Conservation (phyloP, 2,329 filamentous ascomycete species). For the Aureobasidium namibiae region DNA sequence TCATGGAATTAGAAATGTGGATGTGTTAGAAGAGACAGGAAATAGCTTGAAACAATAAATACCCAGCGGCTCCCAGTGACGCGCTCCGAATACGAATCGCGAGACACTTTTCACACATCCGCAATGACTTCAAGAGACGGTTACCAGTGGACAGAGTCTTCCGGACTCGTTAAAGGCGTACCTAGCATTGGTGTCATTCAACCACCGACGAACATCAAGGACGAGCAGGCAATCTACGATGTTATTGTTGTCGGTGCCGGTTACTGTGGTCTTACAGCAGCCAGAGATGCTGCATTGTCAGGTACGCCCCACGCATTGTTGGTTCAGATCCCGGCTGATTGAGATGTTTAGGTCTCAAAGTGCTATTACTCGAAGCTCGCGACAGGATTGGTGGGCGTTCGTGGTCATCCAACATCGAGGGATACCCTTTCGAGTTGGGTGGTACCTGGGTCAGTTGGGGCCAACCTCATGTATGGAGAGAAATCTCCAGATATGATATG, state of each 20-base stretch:
- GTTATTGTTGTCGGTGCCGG: conserved; percentile 36
- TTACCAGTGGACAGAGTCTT: conserved; percentile 4
- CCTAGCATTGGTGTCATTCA: conserved; percentile 8
- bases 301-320: not conserved
- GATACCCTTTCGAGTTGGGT: conserved; percentile 41
- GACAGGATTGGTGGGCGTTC: conserved; percentile 43
- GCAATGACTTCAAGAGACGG: conserved; percentile 5
- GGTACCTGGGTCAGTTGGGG: conserved; percentile 43
- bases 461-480: conserved; percentile 23
- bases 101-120: not conserved
- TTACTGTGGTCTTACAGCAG: conserved; percentile 26
- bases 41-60: not conserved
- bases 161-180: not conserved
- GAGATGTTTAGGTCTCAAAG: conserved; percentile 26
- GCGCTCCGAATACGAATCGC: not conserved
- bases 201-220: not conserved
- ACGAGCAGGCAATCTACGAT: conserved; percentile 19
- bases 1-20: not conserved
- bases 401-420: conserved; percentile 38
- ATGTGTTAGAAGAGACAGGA: not conserved
- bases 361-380: conserved; percentile 40
- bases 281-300: conserved; percentile 22
- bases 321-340: not conserved
- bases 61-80: not conserved
- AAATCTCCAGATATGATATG: conserved; percentile 26